Percentiles rank a stretch among this genome's conserved stretches.
phyloP scores from a whole-genome alignment of 2,329 filamentous ascomycete genomes.

The Penicillium sp. region DNA sequence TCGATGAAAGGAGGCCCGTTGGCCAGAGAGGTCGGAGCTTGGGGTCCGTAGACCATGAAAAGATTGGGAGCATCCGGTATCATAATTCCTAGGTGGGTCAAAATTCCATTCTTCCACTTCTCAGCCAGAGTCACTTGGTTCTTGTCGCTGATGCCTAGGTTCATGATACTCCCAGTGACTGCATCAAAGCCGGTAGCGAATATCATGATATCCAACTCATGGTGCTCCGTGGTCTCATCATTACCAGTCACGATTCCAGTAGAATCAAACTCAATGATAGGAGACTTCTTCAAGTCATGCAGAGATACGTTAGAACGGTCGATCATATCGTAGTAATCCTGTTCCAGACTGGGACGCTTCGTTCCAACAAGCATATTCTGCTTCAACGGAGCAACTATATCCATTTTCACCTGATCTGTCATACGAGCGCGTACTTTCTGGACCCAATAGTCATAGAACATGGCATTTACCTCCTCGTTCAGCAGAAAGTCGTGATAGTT shows the following conservation, averaged over 20 bases:
- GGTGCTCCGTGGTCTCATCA: slow-evolving; percentile 24
- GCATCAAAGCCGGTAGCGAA: slow-evolving; percentile 43
- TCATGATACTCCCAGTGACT: slow-evolving; percentile 35
- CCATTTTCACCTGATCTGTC: slow-evolving; percentile 47
- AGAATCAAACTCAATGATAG: slow-evolving; percentile 40
- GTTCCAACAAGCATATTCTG: slow-evolving; percentile 54
- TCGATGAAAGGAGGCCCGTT: slow-evolving; percentile 40
- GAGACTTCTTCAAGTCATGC: slow-evolving; percentile 44
- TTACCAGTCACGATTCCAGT: slow-evolving; percentile 40
- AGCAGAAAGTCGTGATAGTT: slow-evolving; percentile 46
- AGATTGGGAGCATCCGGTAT: slow-evolving; percentile 46
- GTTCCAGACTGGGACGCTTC: slow-evolving; percentile 50
- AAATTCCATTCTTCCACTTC: slow-evolving; percentile 16
- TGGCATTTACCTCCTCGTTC: slow-evolving; percentile 48
- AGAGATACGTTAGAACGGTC: slow-evolving; percentile 47
- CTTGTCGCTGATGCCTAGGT: slow-evolving; percentile 29
- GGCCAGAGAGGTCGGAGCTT: slow-evolving; percentile 33
- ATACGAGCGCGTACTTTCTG: slow-evolving; percentile 51
- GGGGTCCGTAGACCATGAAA: slow-evolving; percentile 43
- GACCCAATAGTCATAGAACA: slow-evolving; percentile 56
- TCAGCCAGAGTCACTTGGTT: slow-evolving; percentile 9
- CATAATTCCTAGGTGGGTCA: slow-evolving; percentile 39
- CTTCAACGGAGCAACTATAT: slow-evolving; percentile 52
- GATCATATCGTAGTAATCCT: slow-evolving; percentile 51
- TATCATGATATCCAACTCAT: slow-evolving; percentile 38